phyloP scores from a whole-genome alignment of 129 eudicot species.

The Saposhnikovia divaricata region DNA sequence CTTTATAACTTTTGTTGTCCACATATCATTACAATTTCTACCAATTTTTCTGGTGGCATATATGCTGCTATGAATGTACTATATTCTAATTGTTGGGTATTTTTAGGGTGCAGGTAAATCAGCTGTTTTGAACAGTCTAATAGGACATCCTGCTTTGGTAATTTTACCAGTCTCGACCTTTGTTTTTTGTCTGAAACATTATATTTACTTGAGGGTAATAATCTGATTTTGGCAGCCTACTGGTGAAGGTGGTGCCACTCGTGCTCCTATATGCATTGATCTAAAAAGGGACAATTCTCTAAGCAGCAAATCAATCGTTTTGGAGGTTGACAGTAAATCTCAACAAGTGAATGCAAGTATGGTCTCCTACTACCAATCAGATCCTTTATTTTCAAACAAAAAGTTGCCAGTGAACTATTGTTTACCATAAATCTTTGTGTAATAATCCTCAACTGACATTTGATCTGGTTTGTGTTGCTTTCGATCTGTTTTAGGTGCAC shows the following conservation, averaged over 20 bases:
- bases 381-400: slow-evolving; percentile 5
- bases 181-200: background rate
- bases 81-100: slow-evolving; percentile 21
- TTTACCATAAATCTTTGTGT: slow-evolving; percentile 6
- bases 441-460: slow-evolving; percentile 17
- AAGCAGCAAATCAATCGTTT: slow-evolving; percentile 76
- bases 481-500: slow-evolving; percentile 53
- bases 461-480: slow-evolving; percentile 15
- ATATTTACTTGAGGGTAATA: background rate
- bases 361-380: slow-evolving; percentile 26
- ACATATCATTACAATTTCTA: background rate
- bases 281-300: slow-evolving; percentile 68
- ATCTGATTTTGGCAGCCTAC: slow-evolving; percentile 57
- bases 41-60: background rate
- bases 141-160: slow-evolving; percentile 97
- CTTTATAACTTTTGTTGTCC: background rate
- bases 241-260: slow-evolving; percentile 98
- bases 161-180: slow-evolving; percentile 11
- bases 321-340: slow-evolving; percentile 91
- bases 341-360: slow-evolving; percentile 95
- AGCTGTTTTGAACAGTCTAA: slow-evolving; percentile 93
- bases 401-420: background rate
- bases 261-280: slow-evolving; percentile 90
- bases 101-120: slow-evolving; percentile 97
- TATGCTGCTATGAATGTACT: background rate